Conservation (phyloP, 1,139 yeast species). For the Zygoascus sp. region DNA sequence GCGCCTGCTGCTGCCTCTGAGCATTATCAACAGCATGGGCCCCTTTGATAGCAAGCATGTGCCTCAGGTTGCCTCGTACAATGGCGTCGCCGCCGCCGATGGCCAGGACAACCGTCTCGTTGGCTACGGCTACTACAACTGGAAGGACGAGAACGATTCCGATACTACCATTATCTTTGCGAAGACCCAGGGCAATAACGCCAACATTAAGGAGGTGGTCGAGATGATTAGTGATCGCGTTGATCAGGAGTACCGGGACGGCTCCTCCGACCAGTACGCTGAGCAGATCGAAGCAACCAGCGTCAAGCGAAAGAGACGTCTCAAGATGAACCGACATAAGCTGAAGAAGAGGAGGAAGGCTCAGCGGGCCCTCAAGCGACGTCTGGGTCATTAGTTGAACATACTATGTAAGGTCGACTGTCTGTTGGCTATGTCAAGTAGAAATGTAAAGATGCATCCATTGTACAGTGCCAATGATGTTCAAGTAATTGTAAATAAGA, state of each 20-base stretch:
- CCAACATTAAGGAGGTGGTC: conserved; percentile 18
- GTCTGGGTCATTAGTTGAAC: conserved; percentile 26
- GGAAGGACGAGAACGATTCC: conserved; percentile 10
- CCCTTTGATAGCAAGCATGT: conserved; percentile 11
- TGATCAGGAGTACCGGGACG: conserved; percentile 15
- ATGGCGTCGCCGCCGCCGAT: neutral
- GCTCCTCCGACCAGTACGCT: conserved; percentile 12
- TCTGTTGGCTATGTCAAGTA: neutral
- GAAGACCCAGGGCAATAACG: conserved; percentile 15
- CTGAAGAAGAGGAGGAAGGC: conserved; percentile 44
- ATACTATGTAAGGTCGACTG: too few species aligned
- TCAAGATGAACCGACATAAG: conserved; percentile 47
- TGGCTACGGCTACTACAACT: conserved; percentile 13
- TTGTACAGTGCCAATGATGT: too few species aligned
- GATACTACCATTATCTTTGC: conserved; percentile 20
- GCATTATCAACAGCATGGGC: conserved; percentile 11
- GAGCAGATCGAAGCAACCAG: conserved; percentile 30
- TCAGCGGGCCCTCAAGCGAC: conserved; percentile 40
- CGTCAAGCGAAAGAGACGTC: conserved; percentile 42
- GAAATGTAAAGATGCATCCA: too few species aligned
- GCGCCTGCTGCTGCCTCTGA: conserved; percentile 9
- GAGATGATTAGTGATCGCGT: conserved; percentile 17
- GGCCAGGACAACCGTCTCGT: conserved; percentile 4
- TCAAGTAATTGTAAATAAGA: too few species aligned
- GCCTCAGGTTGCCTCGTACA: neutral